These are phyloP conservation scores for Linum trigynum DNA, from an alignment of 345 rosid species.

Conservation along the genomic window DNA sequence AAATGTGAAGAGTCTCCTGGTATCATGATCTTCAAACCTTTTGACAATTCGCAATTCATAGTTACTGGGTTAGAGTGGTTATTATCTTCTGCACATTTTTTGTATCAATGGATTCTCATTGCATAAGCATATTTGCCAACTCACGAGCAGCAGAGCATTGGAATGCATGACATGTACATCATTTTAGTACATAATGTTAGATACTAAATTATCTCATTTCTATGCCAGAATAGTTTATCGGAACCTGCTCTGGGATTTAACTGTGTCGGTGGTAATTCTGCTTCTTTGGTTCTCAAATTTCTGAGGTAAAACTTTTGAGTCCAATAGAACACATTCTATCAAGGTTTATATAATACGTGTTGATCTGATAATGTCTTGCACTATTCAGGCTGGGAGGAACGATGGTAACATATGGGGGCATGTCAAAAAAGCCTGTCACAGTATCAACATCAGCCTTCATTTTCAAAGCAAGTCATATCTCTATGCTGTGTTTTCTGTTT, in stretches of 20 bases:
- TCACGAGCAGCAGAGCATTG: neutral
- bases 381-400: slow-evolving; percentile 60
- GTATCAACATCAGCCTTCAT: slow-evolving; percentile 74
- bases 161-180: neutral
- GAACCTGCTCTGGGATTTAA: slow-evolving; percentile 79
- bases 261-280: slow-evolving; percentile 80
- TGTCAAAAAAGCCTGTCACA: slow-evolving; percentile 81
- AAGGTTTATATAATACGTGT: neutral
- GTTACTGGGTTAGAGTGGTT: slow-evolving; percentile 9
- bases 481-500: neutral
- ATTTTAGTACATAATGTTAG: neutral
- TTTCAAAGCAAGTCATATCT: slow-evolving; percentile 41
- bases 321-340: neutral
- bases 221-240: slow-evolving; percentile 43
- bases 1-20: slow-evolving; percentile 76
- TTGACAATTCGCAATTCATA: slow-evolving; percentile 6
- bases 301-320: slow-evolving; percentile 33
- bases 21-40: slow-evolving; percentile 22
- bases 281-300: slow-evolving; percentile 72
- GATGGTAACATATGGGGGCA: slow-evolving; percentile 92
- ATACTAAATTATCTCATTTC: neutral
- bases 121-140: neutral
- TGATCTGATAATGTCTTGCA: slow-evolving; percentile 5
- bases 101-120: neutral
- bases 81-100: neutral